phyloP scores from a whole-genome alignment of 176 grass and related monocot genomes.

The Avena atlantica region DNA sequence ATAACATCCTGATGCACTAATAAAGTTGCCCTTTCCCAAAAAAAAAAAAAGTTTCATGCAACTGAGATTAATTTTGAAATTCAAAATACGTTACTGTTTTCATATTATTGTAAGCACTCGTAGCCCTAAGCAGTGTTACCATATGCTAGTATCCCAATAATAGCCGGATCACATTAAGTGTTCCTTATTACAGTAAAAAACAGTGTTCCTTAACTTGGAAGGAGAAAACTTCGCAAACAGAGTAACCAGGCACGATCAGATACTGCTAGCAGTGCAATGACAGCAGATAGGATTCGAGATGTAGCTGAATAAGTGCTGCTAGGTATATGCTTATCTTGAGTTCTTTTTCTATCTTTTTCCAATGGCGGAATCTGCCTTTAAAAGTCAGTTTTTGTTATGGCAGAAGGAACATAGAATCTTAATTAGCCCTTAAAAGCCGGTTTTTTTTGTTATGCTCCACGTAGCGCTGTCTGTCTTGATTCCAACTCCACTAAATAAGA shows the following conservation, averaged over 20 bases:
- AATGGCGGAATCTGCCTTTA: slow-evolving; percentile 17
- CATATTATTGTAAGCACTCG: neutral
- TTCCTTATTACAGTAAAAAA: too few species aligned
- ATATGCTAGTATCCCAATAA: slow-evolving; percentile 9
- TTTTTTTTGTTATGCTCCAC: slow-evolving; percentile 10
- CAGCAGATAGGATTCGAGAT: slow-evolving; percentile 18
- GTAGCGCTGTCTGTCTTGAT: slow-evolving; percentile 29
- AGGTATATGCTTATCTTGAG: slow-evolving; percentile 42
- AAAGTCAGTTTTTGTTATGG: slow-evolving; percentile 1
- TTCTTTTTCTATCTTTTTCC: slow-evolving; percentile 17
- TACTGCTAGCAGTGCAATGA: slow-evolving; percentile 39
- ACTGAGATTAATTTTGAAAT: neutral
- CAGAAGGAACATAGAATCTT: slow-evolving; percentile 36
- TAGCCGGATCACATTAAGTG: neutral
- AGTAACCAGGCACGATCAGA: slow-evolving; percentile 44
- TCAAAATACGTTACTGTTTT: neutral
- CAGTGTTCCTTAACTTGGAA: neutral
- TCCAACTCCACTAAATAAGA: slow-evolving; percentile 48
- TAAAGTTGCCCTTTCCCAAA: neutral
- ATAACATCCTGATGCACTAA: neutral
- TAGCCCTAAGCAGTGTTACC: neutral
- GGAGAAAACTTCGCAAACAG: neutral
- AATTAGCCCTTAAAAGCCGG: slow-evolving; percentile 1
- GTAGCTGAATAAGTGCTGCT: slow-evolving; percentile 40
- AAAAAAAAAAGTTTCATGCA: neutral